Percentiles rank a stretch among this genome's conserved stretches.
These are phyloP conservation scores for Podila horticola DNA, from an alignment of 192 early-diverging fungal species.

Conservation along the genomic window DNA sequence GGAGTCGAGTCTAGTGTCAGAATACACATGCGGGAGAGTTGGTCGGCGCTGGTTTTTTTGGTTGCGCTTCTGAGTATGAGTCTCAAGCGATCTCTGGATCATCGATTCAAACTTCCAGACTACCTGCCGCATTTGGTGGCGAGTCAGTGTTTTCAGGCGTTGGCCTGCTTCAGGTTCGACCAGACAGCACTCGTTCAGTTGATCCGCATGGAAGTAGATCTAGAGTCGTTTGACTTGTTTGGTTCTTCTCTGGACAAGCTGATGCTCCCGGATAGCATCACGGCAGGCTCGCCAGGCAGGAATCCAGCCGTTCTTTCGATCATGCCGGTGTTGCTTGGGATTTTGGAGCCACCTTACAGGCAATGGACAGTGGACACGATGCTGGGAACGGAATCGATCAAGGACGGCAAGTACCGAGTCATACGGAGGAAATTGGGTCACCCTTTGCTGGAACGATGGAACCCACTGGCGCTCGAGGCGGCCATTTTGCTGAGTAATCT, in stretches of 20 bases:
- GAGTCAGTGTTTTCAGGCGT: constrained; percentile 10
- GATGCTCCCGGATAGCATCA: constrained; percentile 6
- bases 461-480: constrained; percentile 14
- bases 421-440: constrained; percentile 1
- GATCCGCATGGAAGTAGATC: constrained; percentile 12
- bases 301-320: constrained; percentile 6
- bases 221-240: not conserved
- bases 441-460: constrained; percentile 19
- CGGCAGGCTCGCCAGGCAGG: not conserved
- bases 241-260: not conserved
- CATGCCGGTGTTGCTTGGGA: constrained; percentile 20
- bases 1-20: constrained; percentile 36
- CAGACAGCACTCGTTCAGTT: constrained; percentile 6
- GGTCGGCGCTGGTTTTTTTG: constrained; percentile 21
- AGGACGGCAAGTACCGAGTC: not conserved
- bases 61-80: constrained; percentile 13
- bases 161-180: constrained; percentile 34
- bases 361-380: constrained; percentile 27
- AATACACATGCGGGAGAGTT: constrained; percentile 42
- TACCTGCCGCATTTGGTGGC: not conserved
- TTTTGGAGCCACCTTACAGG: constrained; percentile 12
- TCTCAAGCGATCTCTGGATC: constrained; percentile 9
- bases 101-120: not conserved
- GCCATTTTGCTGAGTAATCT: constrained; percentile 9
- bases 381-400: constrained; percentile 5